A percentile compares a stretch with the other conserved stretches of the same genome.
Evolutionary conservation across 768 basidiomycete species (phyloP).

Genomic region (Tricholoma sp.): DNA sequence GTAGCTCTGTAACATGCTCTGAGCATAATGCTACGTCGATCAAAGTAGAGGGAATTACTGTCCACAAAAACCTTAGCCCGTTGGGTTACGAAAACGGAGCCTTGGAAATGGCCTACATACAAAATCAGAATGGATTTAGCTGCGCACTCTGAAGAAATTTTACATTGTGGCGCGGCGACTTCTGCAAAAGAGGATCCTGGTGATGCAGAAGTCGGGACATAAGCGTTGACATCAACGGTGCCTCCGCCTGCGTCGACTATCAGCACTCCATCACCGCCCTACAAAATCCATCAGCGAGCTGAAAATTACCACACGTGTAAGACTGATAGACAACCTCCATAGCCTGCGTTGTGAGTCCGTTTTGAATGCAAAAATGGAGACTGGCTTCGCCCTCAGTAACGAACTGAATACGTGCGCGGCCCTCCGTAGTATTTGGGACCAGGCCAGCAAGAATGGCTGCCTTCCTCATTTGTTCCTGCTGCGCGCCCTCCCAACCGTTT

Average conservation of each 20-base stretch:
- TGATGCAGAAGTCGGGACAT: conserved; percentile 29
- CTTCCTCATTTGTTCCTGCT: conserved; percentile 51
- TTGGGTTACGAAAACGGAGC: conserved; percentile 46
- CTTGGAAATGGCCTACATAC: conserved; percentile 40
- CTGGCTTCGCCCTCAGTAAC: conserved; percentile 66
- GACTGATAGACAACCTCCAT: conserved; percentile 20
- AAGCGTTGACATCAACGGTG: conserved; percentile 56
- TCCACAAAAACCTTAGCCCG: conserved; percentile 35
- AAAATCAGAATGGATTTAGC: background rate
- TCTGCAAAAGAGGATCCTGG: conserved; percentile 36
- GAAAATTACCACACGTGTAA: background rate
- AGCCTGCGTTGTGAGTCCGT: conserved; percentile 35
- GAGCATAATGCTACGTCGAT: background rate
- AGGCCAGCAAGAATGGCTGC: conserved; percentile 51
- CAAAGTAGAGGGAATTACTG: conserved; percentile 21
- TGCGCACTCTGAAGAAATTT: conserved; percentile 1
- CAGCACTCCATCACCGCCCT: conserved; percentile 43
- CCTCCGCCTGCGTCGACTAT: conserved; percentile 63
- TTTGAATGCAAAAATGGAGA: conserved; percentile 50
- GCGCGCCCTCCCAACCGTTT: conserved; percentile 60
- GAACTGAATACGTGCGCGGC: conserved; percentile 39
- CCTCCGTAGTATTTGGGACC: conserved; percentile 30
- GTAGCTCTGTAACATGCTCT: conserved; percentile 24
- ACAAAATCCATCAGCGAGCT: background rate
- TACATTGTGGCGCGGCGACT: conserved; percentile 42